Percentiles rank a stretch among this genome's conserved stretches.
These are phyloP conservation scores for Annona cherimola DNA, from an alignment of 164 flowering plant genomes.

Conservation along the genomic window DNA sequence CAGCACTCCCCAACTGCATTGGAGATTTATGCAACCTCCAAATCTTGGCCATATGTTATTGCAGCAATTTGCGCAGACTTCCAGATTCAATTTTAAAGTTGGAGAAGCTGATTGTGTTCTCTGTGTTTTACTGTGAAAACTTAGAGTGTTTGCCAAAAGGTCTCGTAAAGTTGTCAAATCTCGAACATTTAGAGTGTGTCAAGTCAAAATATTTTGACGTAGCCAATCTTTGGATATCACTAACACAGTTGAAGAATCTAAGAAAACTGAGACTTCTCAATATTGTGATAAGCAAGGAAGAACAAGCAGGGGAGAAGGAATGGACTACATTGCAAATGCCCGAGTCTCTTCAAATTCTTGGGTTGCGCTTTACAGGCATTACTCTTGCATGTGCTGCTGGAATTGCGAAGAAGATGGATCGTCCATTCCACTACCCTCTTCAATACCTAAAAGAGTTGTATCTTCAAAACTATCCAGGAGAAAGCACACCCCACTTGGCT, in stretches of 20 bases:
- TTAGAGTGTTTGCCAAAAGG: background rate
- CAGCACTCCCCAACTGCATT: background rate
- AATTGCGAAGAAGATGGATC: background rate
- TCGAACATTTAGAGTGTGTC: background rate
- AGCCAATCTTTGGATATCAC: background rate
- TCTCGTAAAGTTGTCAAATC: constrained; percentile 6
- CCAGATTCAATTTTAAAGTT: background rate
- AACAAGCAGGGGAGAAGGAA: background rate
- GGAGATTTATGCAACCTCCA: constrained; percentile 2
- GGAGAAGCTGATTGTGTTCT: background rate
- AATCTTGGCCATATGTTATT: background rate
- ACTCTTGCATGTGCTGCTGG: background rate
- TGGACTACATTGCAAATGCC: background rate
- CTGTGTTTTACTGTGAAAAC: background rate
- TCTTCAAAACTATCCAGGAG: background rate
- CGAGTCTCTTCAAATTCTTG: background rate
- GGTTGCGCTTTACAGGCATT: background rate
- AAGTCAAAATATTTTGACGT: background rate
- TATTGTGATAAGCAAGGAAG: background rate
- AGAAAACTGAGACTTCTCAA: background rate
- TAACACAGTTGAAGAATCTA: constrained; percentile 9
- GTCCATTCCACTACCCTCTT: background rate
- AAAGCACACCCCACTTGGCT: background rate
- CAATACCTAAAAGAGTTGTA: background rate
- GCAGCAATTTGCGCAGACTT: background rate